Percentiles rank a stretch among this genome's conserved stretches.
These are phyloP conservation scores for Blastomyces gilchristii DNA, from an alignment of 2,329 filamentous ascomycete species.

Conservation along the genomic window DNA sequence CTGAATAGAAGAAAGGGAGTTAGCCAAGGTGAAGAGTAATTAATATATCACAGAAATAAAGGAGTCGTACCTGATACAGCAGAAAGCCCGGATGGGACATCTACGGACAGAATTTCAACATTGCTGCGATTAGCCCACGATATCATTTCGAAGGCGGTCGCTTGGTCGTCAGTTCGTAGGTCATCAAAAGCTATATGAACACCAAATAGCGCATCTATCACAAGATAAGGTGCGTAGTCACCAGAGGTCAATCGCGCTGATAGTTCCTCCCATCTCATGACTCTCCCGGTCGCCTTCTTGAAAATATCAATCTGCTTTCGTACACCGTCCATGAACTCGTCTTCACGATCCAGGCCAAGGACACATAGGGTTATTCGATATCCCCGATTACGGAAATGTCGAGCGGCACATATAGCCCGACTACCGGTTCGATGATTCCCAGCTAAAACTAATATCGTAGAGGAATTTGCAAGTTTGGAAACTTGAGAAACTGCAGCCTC, in stretches of 20 bases:
- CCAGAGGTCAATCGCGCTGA: conserved; percentile 40
- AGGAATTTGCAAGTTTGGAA: conserved; percentile 45
- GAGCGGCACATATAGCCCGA: conserved; percentile 71
- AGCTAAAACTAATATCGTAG: conserved; percentile 66
- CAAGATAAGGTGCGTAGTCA: conserved; percentile 62
- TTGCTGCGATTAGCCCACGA: conserved; percentile 88
- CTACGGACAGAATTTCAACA: conserved; percentile 73
- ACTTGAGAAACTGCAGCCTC: conserved; percentile 63
- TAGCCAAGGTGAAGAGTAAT: neutral
- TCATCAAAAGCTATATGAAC: conserved; percentile 84
- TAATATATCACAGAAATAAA: conserved; percentile 17
- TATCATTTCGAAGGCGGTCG: conserved; percentile 77
- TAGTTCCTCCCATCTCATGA: conserved; percentile 53
- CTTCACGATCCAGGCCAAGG: conserved; percentile 72
- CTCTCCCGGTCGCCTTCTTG: conserved; percentile 67
- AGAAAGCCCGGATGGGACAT: conserved; percentile 81
- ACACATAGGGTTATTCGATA: conserved; percentile 73
- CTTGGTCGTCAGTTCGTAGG: conserved; percentile 69
- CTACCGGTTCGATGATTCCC: conserved; percentile 91
- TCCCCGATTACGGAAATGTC: conserved; percentile 77
- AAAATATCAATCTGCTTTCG: conserved; percentile 75
- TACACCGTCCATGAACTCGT: conserved; percentile 68
- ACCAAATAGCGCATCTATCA: conserved; percentile 81
- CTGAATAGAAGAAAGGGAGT: conserved; percentile 20
- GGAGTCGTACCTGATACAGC: conserved; percentile 60